These are phyloP conservation scores for Colletotrichum cuscutae DNA, from an alignment of 2,329 filamentous ascomycete genomes.

Conservation along the genomic window DNA sequence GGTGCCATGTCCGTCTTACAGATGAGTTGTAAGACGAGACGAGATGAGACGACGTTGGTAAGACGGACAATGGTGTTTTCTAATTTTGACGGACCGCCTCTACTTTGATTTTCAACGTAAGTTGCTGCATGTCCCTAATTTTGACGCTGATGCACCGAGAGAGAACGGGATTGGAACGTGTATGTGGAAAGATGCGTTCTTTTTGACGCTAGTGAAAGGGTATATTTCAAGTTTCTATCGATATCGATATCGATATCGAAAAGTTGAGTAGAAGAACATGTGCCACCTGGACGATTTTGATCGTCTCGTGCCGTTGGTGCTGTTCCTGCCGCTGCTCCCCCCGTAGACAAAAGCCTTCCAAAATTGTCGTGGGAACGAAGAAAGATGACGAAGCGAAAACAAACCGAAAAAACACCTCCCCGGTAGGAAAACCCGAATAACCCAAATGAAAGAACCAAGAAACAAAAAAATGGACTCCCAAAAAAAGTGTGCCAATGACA, in stretches of 20 bases:
- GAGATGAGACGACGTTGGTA: too few relatives aligned
- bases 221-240: constrained; percentile 21
- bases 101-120: not conserved
- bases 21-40: too few relatives aligned
- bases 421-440: not conserved
- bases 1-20: not conserved
- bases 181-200: constrained; percentile 15
- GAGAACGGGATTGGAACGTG: not conserved
- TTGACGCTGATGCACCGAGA: not conserved
- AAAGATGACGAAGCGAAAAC: not conserved
- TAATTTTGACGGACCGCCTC: not conserved
- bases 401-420: not conserved
- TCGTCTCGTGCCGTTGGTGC: not conserved
- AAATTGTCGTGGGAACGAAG: not conserved
- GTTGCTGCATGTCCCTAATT: not conserved
- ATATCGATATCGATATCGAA: not conserved
- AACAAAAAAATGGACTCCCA: not conserved
- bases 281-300: not conserved
- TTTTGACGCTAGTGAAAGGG: constrained; percentile 25
- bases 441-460: not conserved
- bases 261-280: not conserved
- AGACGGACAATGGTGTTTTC: not conserved
- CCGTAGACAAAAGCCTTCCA: not conserved
- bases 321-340: not conserved
- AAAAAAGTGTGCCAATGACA: not conserved